Evolutionary conservation across 106 monocot genomes (phyloP).

Genomic region (Acanthochlamys bracteata): DNA sequence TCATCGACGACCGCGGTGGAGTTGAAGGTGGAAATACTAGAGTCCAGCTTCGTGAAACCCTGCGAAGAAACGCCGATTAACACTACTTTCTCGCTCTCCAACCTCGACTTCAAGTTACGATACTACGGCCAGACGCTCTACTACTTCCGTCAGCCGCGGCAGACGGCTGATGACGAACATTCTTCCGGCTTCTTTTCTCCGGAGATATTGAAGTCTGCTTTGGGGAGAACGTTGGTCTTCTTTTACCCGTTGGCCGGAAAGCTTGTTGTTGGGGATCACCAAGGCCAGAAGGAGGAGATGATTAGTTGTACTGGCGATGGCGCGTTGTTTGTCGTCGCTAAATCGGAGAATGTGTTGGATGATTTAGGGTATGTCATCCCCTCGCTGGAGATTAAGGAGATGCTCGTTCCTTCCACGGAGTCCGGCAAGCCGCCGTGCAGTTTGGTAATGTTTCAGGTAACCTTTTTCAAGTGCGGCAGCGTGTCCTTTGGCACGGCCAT

Average conservation of each 20-base stretch:
- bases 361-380: slow-evolving; percentile 46
- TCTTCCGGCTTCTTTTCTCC: background rate
- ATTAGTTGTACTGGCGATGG: slow-evolving; percentile 60
- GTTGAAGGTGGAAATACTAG: background rate
- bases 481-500: slow-evolving; percentile 3
- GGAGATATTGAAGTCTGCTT: background rate
- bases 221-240: background rate
- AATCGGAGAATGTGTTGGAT: slow-evolving; percentile 16
- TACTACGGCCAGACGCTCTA: background rate
- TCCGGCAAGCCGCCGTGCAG: slow-evolving; percentile 1
- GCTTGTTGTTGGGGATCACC: background rate
- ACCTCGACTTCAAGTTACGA: background rate
- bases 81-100: background rate
- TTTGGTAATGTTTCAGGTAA: slow-evolving; percentile 15
- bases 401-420: slow-evolving; percentile 18
- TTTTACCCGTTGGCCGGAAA: background rate
- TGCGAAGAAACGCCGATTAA: background rate
- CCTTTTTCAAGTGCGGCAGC: slow-evolving; percentile 28
- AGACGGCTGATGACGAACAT: background rate
- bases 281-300: slow-evolving; percentile 4
- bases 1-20: background rate
- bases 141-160: background rate
- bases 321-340: slow-evolving; percentile 37
- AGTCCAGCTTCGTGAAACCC: background rate
- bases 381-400: slow-evolving; percentile 15